phyloP scores from a whole-genome alignment of 306 rosid species.

The Coriaria nepalensis region DNA sequence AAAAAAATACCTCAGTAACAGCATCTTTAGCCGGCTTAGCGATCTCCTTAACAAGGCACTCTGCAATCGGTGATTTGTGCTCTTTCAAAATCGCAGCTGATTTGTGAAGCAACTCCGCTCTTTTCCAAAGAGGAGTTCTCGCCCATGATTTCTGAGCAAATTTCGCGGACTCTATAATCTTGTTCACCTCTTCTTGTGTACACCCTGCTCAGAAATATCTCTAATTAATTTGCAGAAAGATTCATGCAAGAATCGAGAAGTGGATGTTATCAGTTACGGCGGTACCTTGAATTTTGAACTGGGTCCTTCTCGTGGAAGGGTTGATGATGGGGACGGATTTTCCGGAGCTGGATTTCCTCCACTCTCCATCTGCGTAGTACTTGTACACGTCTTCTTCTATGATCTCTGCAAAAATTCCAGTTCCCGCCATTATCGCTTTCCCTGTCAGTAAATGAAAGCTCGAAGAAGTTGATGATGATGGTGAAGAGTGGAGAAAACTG shows the following conservation, averaged over 20 bases:
- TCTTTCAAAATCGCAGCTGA: slow-evolving; percentile 90
- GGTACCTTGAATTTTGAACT: slow-evolving; percentile 76
- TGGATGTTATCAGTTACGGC: too few relatives aligned
- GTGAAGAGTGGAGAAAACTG: too few relatives aligned
- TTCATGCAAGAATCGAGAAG: too few relatives aligned
- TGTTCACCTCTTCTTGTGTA: slow-evolving; percentile 87
- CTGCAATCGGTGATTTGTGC: slow-evolving; percentile 78
- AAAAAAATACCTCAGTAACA: slow-evolving; percentile 50
- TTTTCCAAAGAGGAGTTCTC: slow-evolving; percentile 93
- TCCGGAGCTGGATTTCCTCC: slow-evolving; percentile 63
- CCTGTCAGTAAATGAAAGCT: neutral
- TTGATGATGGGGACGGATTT: slow-evolving; percentile 60
- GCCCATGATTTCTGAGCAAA: slow-evolving; percentile 89
- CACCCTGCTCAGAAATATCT: slow-evolving; percentile 35
- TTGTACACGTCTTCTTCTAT: slow-evolving; percentile 60
- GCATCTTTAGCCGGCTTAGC: slow-evolving; percentile 98
- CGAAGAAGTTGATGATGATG: neutral
- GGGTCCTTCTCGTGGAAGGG: slow-evolving; percentile 61
- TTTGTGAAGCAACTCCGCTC: slow-evolving; percentile 93
- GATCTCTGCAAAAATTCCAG: slow-evolving; percentile 50
- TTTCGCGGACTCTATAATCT: slow-evolving; percentile 71
- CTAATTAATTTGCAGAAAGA: too few relatives aligned
- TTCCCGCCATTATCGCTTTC: slow-evolving; percentile 34
- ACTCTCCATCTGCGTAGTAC: slow-evolving; percentile 63
- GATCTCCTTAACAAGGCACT: slow-evolving; percentile 77